Conservation (phyloP, 345 rosid species). For the Xanthoceras sorbifolium region DNA sequence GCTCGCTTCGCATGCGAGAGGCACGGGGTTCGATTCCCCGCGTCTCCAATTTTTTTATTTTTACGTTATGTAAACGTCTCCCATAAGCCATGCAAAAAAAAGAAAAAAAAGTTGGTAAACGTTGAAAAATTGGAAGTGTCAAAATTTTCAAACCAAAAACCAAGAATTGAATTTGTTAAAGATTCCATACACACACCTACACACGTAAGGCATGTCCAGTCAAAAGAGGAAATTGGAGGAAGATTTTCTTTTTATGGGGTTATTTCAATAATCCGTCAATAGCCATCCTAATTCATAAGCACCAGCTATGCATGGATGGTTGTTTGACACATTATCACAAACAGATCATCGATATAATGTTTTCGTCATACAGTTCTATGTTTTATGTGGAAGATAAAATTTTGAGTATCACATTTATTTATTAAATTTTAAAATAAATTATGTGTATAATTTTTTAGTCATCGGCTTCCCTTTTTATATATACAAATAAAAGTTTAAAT, state of each 20-base stretch:
- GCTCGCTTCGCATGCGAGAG: slow-evolving; percentile 96
- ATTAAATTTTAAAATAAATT: too few relatives aligned
- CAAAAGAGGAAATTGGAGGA: background rate
- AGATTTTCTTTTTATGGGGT: too few relatives aligned
- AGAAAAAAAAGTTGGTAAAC: background rate
- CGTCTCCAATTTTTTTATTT: slow-evolving; percentile 10
- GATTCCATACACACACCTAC: background rate
- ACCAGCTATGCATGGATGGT: background rate
- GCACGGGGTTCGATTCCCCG: slow-evolving; percentile 91
- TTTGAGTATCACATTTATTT: too few relatives aligned
- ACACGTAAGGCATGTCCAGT: background rate
- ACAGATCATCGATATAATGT: too few relatives aligned
- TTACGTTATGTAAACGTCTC: too few relatives aligned
- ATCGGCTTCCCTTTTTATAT: too few relatives aligned
- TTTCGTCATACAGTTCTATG: too few relatives aligned
- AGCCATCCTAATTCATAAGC: background rate
- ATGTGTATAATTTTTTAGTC: too few relatives aligned
- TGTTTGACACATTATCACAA: background rate
- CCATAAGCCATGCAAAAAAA: background rate
- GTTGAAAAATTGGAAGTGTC: background rate
- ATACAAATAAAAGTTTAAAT: too few relatives aligned
- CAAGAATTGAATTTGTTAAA: background rate
- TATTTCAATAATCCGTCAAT: background rate
- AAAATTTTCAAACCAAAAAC: background rate
- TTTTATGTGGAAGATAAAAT: too few relatives aligned